Conservation (phyloP, 2,329 filamentous ascomycete species). For the Cladosporium sp. region DNA sequence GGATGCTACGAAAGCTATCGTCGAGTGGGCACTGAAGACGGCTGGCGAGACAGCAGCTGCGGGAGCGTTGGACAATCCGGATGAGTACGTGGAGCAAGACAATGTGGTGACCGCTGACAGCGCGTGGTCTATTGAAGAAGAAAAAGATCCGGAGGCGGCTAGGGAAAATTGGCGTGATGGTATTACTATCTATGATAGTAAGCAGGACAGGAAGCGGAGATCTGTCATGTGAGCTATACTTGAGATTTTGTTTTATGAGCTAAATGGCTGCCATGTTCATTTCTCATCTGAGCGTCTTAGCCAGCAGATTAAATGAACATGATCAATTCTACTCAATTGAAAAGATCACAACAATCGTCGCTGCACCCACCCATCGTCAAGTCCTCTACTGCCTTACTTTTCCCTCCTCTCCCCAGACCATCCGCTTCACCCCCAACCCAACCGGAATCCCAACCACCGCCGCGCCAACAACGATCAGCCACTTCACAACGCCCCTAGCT, state of each 20-base stretch:
- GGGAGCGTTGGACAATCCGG: not conserved
- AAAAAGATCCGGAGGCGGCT: not conserved
- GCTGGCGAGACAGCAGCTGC: not conserved
- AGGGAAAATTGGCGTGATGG: not conserved
- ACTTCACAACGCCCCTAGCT: conserved; percentile 25
- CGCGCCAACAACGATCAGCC: conserved; percentile 24
- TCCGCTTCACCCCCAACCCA: conserved; percentile 2
- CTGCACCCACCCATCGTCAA: not conserved
- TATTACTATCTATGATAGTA: not conserved
- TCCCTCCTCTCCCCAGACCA: conserved; percentile 1
- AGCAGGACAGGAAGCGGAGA: not conserved
- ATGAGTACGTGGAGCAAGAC: not conserved
- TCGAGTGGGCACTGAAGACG: not conserved
- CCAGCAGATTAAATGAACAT: not conserved
- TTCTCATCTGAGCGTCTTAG: not conserved
- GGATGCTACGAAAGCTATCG: not conserved
- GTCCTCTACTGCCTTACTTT: not conserved
- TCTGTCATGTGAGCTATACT: not conserved
- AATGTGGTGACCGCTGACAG: not conserved
- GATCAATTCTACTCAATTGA: not conserved
- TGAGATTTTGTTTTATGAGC: not conserved
- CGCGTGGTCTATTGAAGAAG: not conserved
- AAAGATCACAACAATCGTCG: not conserved
- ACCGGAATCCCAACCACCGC: conserved; percentile 22
- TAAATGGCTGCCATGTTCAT: not conserved